These are phyloP conservation scores for Scedosporium dehoogii DNA, from an alignment of 2,329 filamentous ascomycete species.

Conservation along the genomic window DNA sequence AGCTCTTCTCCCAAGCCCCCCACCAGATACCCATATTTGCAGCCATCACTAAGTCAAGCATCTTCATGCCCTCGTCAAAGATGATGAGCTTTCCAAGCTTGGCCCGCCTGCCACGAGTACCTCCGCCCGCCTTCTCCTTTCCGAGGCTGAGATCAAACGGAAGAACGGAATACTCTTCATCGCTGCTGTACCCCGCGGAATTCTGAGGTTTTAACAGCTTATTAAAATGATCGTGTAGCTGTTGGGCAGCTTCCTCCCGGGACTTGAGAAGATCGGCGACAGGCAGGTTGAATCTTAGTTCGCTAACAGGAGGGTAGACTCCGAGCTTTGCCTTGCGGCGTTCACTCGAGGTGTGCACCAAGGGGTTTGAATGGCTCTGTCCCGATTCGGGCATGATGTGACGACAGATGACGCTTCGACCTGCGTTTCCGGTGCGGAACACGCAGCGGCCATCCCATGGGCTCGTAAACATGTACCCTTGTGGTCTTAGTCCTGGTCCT, in stretches of 20 bases:
- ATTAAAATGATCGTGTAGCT: constrained; percentile 22
- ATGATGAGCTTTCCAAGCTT: constrained; percentile 93
- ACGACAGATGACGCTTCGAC: constrained; percentile 64
- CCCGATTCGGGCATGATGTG: constrained; percentile 50
- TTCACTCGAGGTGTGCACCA: constrained; percentile 26
- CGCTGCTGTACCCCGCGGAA: constrained; percentile 27
- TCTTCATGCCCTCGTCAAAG: constrained; percentile 82
- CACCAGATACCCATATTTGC: constrained; percentile 92
- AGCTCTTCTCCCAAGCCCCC: constrained; percentile 65
- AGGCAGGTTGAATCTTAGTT: constrained; percentile 84
- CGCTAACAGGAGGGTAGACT: constrained; percentile 50
- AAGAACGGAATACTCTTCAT: constrained; percentile 23
- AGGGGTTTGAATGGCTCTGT: constrained; percentile 29
- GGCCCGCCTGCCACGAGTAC: constrained; percentile 72
- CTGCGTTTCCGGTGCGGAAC: constrained; percentile 68
- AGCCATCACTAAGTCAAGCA: constrained; percentile 87
- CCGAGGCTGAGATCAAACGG: constrained; percentile 61
- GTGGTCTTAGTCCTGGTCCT: constrained; percentile 39
- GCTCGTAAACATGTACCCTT: constrained; percentile 68
- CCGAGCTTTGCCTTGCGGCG: constrained; percentile 13
- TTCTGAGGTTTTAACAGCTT: constrained; percentile 26
- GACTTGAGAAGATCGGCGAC: constrained; percentile 37
- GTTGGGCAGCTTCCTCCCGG: constrained; percentile 22
- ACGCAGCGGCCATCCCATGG: constrained; percentile 85
- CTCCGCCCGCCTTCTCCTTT: constrained; percentile 75